phyloP scores from a whole-genome alignment of 371 early-diverging fungal genomes.

The Blakeslea trispora region DNA sequence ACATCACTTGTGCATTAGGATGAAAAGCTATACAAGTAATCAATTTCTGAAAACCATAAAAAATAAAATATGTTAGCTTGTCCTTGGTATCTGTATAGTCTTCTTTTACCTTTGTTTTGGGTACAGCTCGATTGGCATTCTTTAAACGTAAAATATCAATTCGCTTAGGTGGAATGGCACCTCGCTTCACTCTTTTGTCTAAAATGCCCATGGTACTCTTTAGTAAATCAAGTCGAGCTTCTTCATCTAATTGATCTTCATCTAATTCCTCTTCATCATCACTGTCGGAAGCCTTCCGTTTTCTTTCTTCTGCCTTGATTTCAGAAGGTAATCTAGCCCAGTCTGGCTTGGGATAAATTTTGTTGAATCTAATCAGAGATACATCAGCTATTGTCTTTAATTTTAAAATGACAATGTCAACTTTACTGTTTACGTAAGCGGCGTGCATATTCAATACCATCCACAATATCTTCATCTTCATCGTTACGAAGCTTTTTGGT shows the following conservation, averaged over 20 bases:
- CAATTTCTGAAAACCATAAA: constrained; percentile 42
- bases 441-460: constrained; percentile 78
- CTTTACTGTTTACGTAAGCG: constrained; percentile 81
- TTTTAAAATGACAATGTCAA: neutral
- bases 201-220: constrained; percentile 59
- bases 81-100: too few relatives aligned
- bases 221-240: constrained; percentile 44
- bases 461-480: constrained; percentile 73
- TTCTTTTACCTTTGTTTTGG: constrained; percentile 25
- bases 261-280: constrained; percentile 49
- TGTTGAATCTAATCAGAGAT: constrained; percentile 62
- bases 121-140: constrained; percentile 67
- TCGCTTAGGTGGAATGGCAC: constrained; percentile 52
- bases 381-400: neutral
- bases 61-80: too few relatives aligned
- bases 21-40: constrained; percentile 85
- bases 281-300: constrained; percentile 30
- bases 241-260: constrained; percentile 46
- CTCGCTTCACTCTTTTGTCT: constrained; percentile 30
- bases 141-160: constrained; percentile 70
- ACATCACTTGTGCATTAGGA: constrained; percentile 83
- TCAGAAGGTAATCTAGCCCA: constrained; percentile 76
- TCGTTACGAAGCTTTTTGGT: constrained; percentile 77
- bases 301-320: constrained; percentile 28
- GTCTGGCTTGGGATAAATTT: constrained; percentile 84